phyloP scores from a whole-genome alignment of 371 early-diverging fungal genomes.

The Funneliformis caledonium region DNA sequence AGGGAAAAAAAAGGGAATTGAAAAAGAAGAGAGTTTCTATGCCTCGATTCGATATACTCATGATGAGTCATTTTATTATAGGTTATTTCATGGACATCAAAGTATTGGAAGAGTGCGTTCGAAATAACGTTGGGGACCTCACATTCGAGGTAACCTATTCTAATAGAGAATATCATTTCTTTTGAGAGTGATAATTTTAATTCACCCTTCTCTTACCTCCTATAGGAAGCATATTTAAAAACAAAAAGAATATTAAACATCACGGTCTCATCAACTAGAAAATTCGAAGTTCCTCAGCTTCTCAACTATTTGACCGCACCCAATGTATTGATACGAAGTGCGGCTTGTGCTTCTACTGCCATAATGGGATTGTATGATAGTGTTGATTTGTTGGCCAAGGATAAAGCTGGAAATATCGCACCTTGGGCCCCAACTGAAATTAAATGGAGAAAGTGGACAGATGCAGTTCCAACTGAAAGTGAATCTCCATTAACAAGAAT shows the following conservation, averaged over 20 bases:
- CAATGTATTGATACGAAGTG: constrained; percentile 78
- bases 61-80: constrained; percentile 33
- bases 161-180: not conserved
- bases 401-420: constrained; percentile 65
- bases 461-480: constrained; percentile 58
- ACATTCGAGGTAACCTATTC: constrained; percentile 63
- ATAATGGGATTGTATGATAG: constrained; percentile 63
- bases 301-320: constrained; percentile 78
- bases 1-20: not conserved
- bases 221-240: constrained; percentile 67
- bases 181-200: not conserved
- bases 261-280: constrained; percentile 68
- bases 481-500: constrained; percentile 67
- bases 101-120: constrained; percentile 70
- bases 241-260: constrained; percentile 75
- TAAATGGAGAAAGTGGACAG: constrained; percentile 60
- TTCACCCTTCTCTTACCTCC: not conserved
- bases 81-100: constrained; percentile 74
- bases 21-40: too few relatives aligned
- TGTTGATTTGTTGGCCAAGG: constrained; percentile 69
- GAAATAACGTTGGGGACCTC: constrained; percentile 70
- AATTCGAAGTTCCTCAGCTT: constrained; percentile 71
- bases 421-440: constrained; percentile 66
- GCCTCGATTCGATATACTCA: not conserved
- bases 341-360: constrained; percentile 72